A percentile compares a stretch with the other conserved stretches of the same genome.
These are phyloP conservation scores for Phytopythium chamaehyphon DNA, from an alignment of 352 stramenopile species.

Conservation along the genomic window DNA sequence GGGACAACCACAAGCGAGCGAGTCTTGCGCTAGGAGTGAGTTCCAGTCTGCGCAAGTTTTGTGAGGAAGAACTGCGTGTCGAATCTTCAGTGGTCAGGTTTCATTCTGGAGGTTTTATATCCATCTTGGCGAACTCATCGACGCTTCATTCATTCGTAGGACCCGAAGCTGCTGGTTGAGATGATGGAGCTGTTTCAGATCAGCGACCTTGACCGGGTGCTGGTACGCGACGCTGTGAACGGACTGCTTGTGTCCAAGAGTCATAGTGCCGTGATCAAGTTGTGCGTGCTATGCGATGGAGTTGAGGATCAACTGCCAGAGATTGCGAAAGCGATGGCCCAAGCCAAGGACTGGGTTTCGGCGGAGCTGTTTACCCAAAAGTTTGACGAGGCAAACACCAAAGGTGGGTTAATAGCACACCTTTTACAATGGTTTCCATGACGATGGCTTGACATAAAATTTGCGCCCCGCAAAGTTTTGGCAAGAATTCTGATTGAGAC, in stretches of 20 bases:
- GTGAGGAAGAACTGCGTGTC: constrained; percentile 11
- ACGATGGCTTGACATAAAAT: not conserved
- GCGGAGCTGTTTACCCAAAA: constrained; percentile 45
- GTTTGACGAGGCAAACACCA: constrained; percentile 13
- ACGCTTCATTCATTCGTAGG: constrained; percentile 11
- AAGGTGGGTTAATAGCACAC: not conserved
- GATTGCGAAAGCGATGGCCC: constrained; percentile 34
- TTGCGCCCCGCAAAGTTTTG: constrained; percentile 16
- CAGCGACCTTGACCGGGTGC: constrained; percentile 15
- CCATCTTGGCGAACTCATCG: not conserved
- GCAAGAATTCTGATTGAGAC: constrained; percentile 42
- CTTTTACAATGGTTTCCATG: not conserved
- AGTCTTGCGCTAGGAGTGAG: constrained; percentile 21
- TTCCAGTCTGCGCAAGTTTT: constrained; percentile 27
- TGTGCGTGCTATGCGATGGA: constrained; percentile 27
- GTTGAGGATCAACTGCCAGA: constrained; percentile 28
- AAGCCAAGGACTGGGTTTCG: constrained; percentile 56
- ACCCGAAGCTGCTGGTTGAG: constrained; percentile 57
- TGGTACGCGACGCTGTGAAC: constrained; percentile 17
- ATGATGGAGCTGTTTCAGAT: constrained; percentile 54
- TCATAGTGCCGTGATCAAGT: constrained; percentile 47
- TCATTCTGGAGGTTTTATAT: not conserved
- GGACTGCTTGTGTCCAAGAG: constrained; percentile 35
- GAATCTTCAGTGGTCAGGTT: constrained; percentile 11
- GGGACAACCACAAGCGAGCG: constrained; percentile 6